These are phyloP conservation scores for Elaeagnus macrophylla DNA, from an alignment of 306 rosid species.

Conservation along the genomic window DNA sequence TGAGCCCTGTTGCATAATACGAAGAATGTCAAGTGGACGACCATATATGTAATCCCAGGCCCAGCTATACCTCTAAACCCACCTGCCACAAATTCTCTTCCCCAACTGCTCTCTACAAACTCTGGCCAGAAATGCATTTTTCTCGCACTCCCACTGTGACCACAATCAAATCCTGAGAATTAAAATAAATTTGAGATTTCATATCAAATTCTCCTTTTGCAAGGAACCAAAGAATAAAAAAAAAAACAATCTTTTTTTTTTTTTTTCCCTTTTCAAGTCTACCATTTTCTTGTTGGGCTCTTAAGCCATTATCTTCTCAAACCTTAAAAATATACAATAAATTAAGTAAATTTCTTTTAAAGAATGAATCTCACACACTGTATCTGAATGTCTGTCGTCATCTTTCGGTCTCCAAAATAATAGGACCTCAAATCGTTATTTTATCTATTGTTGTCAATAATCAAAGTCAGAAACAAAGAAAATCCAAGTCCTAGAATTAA, in stretches of 20 bases:
- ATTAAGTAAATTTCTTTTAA: not conserved
- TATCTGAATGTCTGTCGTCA: no score
- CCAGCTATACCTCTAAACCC: conserved; percentile 64
- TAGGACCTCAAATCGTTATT: no score
- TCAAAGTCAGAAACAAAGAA: no score
- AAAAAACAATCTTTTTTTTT: not conserved
- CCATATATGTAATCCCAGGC: conserved; percentile 61
- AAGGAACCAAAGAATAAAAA: no score
- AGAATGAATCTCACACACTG: not conserved
- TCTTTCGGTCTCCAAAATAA: no score
- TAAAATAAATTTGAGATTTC: not conserved
- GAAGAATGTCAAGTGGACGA: conserved; percentile 72
- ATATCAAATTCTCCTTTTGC: not conserved
- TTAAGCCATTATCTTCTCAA: conserved; percentile 1
- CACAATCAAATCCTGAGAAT: not conserved
- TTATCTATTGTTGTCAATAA: no score
- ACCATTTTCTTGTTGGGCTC: conserved; percentile 4
- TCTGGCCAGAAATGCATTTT: conserved; percentile 26
- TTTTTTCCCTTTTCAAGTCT: no score
- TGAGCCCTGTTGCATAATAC: conserved; percentile 50
- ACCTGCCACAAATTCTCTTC: conserved; percentile 76
- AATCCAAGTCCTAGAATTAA: no score
- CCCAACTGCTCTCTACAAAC: conserved; percentile 5
- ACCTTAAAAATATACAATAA: not conserved
- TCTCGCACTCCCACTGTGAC: conserved; percentile 1